phyloP scores from a whole-genome alignment of 1,139 yeast species.

The Scheffersomyces illinoinensis region DNA sequence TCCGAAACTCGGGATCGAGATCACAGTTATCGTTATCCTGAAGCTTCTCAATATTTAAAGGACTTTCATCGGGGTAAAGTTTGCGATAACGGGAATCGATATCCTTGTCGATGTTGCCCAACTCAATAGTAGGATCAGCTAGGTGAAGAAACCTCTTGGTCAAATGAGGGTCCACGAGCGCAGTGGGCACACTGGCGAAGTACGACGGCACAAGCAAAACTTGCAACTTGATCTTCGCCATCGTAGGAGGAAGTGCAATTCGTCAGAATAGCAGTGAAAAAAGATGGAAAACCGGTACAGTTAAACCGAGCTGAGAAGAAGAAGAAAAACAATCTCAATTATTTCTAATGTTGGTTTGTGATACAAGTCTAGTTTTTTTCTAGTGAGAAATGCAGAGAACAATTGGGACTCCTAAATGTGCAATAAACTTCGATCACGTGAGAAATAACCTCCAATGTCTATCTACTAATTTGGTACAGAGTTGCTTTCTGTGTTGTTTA shows the following conservation, averaged over 20 bases:
- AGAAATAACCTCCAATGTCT: not conserved
- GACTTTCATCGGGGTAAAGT: conserved; percentile 62
- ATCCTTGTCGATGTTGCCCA: conserved; percentile 52
- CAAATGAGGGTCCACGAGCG: conserved; percentile 9
- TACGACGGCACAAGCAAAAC: conserved; percentile 38
- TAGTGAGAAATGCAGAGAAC: not conserved
- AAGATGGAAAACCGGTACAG: not conserved
- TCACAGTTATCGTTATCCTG: conserved; percentile 72
- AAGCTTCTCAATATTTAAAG: conserved; percentile 52
- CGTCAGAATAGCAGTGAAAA: not conserved
- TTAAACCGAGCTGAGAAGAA: not conserved
- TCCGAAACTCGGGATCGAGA: conserved; percentile 71
- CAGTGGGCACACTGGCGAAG: conserved; percentile 16
- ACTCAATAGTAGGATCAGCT: conserved; percentile 45
- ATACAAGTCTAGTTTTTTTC: conserved; percentile 1
- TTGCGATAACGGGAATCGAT: conserved; percentile 52
- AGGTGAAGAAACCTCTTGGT: conserved; percentile 54
- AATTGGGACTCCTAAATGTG: not conserved
- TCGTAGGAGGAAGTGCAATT: not conserved
- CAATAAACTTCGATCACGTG: not conserved
- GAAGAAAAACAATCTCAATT: not conserved
- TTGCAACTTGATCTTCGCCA: conserved; percentile 38
- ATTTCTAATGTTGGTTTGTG: not conserved
- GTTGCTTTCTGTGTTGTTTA: not conserved
- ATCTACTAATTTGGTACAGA: not conserved